Conservation (phyloP, 306 rosid genomes). For the Morella rubra region DNA sequence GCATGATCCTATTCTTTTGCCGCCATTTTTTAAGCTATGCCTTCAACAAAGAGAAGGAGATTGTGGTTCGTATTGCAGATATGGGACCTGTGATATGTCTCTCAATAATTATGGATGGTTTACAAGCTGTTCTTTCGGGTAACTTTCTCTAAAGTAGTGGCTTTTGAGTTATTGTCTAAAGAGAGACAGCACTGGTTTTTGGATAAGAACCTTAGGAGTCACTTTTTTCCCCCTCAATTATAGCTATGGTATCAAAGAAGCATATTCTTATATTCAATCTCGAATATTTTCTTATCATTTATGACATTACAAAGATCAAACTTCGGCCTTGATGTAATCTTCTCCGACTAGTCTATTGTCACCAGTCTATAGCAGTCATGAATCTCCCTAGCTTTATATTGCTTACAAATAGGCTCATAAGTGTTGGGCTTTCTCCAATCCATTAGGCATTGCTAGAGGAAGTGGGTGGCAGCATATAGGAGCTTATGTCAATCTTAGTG, state of each 20-base stretch:
- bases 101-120: neutral
- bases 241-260: no score
- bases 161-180: no score
- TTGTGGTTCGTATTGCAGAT: neutral
- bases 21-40: neutral
- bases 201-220: neutral
- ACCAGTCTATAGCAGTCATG: no score
- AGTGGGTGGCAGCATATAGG: neutral
- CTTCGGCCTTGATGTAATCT: no score
- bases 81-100: constrained; percentile 20
- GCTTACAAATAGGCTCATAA: no score
- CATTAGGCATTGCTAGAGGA: neutral
- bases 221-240: no score
- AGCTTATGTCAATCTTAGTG: constrained; percentile 9
- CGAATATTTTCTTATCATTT: no score
- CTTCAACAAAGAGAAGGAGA: neutral
- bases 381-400: no score
- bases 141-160: neutral
- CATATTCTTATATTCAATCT: no score
- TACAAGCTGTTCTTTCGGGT: neutral
- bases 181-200: neutral
- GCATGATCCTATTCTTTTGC: neutral
- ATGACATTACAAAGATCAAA: no score
- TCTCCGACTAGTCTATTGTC: no score
- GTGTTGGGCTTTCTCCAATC: no score